Conservation (phyloP, 2,329 filamentous ascomycete species). For the Aspergillus sp. region DNA sequence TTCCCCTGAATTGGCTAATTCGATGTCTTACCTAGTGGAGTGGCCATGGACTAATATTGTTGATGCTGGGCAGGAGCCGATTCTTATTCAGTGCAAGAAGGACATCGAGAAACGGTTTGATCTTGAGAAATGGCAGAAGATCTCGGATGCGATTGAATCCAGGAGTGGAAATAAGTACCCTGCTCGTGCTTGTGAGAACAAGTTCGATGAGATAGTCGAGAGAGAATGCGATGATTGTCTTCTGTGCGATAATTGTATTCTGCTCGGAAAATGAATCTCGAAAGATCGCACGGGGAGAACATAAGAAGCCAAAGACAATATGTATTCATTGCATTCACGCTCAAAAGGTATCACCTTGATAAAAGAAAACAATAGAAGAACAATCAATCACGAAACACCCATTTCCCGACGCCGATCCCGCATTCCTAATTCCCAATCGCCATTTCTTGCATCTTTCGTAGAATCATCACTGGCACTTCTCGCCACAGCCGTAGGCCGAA, state of each 20-base stretch:
- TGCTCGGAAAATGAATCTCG: background rate
- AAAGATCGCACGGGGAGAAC: no score
- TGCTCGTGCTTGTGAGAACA: constrained; percentile 26
- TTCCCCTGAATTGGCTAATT: background rate
- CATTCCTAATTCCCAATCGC: constrained; percentile 12
- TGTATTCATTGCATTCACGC: background rate
- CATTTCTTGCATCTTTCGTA: constrained; percentile 10
- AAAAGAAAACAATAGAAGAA: background rate
- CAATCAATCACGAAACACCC: constrained; percentile 17
- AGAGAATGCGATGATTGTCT: background rate
- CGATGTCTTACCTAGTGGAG: background rate
- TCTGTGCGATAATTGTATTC: background rate
- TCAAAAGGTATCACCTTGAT: background rate
- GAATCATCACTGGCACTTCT: constrained; percentile 20
- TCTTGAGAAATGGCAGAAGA: constrained; percentile 31
- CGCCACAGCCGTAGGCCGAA: constrained; percentile 28
- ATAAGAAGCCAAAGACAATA: no score
- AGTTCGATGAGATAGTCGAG: constrained; percentile 31
- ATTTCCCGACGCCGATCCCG: constrained; percentile 21
- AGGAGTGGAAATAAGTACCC: constrained; percentile 25
- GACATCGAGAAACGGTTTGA: constrained; percentile 34
- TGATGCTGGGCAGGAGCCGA: constrained; percentile 15
- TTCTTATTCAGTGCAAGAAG: constrained; percentile 28
- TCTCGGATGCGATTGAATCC: constrained; percentile 16
- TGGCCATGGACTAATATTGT: background rate